phyloP scores from a whole-genome alignment of 805 yeast genomes.

The Saccharomycopsis microspora region DNA sequence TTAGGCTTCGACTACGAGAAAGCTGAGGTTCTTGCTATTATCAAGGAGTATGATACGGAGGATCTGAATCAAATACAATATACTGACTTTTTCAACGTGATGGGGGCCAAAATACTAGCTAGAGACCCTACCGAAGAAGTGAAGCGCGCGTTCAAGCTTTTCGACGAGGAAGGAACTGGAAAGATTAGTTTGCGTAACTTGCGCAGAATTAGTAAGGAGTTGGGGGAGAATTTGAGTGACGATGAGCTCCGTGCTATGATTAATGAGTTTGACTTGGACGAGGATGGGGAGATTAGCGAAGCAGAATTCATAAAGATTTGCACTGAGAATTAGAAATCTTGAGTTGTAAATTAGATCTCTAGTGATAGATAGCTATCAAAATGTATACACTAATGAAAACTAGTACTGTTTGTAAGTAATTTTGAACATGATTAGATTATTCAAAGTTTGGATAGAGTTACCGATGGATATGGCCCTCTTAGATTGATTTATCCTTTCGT shows the following conservation, averaged over 20 bases:
- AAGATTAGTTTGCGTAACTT: constrained; percentile 73
- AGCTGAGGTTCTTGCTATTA: constrained; percentile 61
- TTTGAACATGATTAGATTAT: background rate
- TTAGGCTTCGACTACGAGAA: constrained; percentile 79
- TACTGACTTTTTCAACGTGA: constrained; percentile 70
- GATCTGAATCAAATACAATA: constrained; percentile 62
- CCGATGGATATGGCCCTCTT: background rate
- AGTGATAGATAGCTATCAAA: background rate
- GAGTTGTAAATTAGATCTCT: background rate
- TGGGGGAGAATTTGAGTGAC: constrained; percentile 86
- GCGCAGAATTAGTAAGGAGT: constrained; percentile 80
- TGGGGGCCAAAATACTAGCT: constrained; percentile 71
- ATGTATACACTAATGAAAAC: background rate
- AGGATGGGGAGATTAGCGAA: constrained; percentile 89
- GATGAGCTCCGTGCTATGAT: constrained; percentile 95
- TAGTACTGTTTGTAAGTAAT: background rate
- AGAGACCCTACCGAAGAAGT: constrained; percentile 93
- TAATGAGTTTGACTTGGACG: constrained; percentile 92
- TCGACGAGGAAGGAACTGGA: constrained; percentile 84
- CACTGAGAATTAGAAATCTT: constrained; percentile 43
- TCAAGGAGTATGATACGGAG: constrained; percentile 73
- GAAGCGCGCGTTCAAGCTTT: constrained; percentile 75
- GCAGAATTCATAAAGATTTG: constrained; percentile 87
- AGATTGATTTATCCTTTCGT: too few relatives aligned
- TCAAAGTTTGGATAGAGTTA: background rate